Evolutionary conservation across 345 rosid species (phyloP), one percentile per base, ranked within the genome.

Genomic region (Eucalyptus marginata): DNA sequence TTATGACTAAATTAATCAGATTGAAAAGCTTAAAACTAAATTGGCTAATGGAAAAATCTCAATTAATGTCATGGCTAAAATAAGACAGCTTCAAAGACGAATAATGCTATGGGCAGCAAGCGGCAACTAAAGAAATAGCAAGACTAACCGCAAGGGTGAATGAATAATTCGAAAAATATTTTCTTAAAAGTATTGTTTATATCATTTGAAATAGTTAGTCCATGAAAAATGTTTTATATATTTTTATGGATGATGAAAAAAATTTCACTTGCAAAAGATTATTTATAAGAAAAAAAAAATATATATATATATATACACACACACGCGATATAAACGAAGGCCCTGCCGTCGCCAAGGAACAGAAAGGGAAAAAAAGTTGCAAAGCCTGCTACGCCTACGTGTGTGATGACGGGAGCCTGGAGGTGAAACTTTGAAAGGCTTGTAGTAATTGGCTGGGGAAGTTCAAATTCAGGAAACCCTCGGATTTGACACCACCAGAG

Each of bases 41-140:
- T 27, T 13, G 0, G 18, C 0, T 52, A 10, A 52, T 0, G 0
- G 0, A 52, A 52, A 52, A 52, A 5, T 0, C 58, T 52, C 25
- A 0, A 52, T 20, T 52, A 52, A 52, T 52, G 58, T 1, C 58
- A 52, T 52, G 58, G 10, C 58, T 20, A 52, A 25, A 52, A 20
- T 52, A 20, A 52, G 58, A 52, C 2, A 52, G 10, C 58, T 52
- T 52, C 10, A 0, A 52, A 20, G 25, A 52, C 0, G 1, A 52
- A 52, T 52, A 52, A 52, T 20, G 58, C 10, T 18, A 52, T 20
- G 10, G 5, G 0, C 0, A 0, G 25, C 58, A 52, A 52, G 25
- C 0, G 5, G 58, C 58, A 52, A 52, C 25, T 20, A 52, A 52
- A 52, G 58, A 52, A 52, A 52, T 52, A 52, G 25, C 25, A 20